Conservation (phyloP, 495 filamentous ascomycete genomes). For the Aspergillus coremiiformis region DNA sequence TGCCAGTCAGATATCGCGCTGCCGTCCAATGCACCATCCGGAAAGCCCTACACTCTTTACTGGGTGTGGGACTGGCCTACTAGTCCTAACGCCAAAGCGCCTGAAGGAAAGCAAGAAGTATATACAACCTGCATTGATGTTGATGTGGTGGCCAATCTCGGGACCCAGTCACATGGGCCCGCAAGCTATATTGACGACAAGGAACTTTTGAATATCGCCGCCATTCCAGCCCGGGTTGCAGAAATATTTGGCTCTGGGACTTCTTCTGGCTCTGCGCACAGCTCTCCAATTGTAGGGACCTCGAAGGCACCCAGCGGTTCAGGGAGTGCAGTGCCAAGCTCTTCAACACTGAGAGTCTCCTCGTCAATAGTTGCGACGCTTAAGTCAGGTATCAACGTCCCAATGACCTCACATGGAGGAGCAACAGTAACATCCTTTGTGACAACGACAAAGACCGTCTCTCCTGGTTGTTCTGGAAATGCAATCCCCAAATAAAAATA, state of each 20-base stretch:
- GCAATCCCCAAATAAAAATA: neutral
- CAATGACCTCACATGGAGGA: neutral
- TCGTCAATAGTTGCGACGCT: neutral
- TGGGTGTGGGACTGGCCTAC: constrained; percentile 94
- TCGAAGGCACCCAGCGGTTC: neutral
- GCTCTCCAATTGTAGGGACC: neutral
- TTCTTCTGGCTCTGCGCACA: neutral
- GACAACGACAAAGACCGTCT: constrained; percentile 16
- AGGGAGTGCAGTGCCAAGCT: neutral
- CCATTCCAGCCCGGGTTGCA: constrained; percentile 32
- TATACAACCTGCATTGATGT: constrained; percentile 84
- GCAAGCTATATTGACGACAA: constrained; percentile 21
- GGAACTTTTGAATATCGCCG: constrained; percentile 33
- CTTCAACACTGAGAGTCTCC: too few relatives aligned
- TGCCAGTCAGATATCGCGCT: constrained; percentile 74
- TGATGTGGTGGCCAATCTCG: constrained; percentile 40
- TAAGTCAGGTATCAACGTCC: neutral
- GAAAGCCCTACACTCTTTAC: constrained; percentile 64
- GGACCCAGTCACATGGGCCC: constrained; percentile 4
- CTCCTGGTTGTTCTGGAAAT: neutral
- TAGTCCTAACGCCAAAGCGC: constrained; percentile 35
- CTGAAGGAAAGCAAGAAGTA: constrained; percentile 54
- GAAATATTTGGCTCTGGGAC: constrained; percentile 10
- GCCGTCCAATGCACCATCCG: constrained; percentile 46
- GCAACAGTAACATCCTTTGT: constrained; percentile 14